Evolutionary conservation across 768 basidiomycete genomes (phyloP).

Genomic region (Cystofilobasidium macerans): DNA sequence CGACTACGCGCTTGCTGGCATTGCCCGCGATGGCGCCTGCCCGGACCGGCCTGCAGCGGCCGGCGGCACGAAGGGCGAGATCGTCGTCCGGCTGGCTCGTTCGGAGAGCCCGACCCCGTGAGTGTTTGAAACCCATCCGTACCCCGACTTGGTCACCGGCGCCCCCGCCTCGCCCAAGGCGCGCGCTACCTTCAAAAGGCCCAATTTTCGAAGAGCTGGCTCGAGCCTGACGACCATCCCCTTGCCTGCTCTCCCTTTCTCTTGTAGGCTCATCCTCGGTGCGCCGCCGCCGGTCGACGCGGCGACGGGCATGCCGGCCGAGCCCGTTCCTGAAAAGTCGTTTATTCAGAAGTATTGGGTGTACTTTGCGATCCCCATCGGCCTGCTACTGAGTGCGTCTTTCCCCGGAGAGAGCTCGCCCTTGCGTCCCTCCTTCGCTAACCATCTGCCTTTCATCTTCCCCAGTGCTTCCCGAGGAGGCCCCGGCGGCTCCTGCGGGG

Average conservation of each 20-base stretch:
- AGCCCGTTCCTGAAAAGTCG: background rate
- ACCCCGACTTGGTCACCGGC: background rate
- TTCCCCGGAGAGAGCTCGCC: no score
- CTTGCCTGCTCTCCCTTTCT: background rate
- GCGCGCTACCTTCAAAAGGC: background rate
- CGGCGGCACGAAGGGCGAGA: background rate
- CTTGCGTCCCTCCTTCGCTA: no score
- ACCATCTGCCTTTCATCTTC: no score
- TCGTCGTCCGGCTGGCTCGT: background rate
- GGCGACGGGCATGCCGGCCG: conserved; percentile 6
- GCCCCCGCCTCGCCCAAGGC: no score
- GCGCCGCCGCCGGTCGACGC: conserved; percentile 3
- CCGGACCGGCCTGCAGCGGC: background rate
- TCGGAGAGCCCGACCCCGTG: background rate
- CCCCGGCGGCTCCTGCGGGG: no score
- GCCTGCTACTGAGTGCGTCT: background rate
- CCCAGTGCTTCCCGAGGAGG: no score
- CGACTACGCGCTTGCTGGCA: background rate
- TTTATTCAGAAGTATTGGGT: conserved; percentile 16
- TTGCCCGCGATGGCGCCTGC: background rate
- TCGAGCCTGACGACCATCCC: background rate
- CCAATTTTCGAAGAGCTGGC: background rate
- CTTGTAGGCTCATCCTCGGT: background rate
- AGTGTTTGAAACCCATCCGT: background rate
- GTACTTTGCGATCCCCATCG: conserved; percentile 3